These are phyloP conservation scores for Naganishia sp. DNA, from an alignment of 1,284 basidiomycete genomes.

Conservation along the genomic window DNA sequence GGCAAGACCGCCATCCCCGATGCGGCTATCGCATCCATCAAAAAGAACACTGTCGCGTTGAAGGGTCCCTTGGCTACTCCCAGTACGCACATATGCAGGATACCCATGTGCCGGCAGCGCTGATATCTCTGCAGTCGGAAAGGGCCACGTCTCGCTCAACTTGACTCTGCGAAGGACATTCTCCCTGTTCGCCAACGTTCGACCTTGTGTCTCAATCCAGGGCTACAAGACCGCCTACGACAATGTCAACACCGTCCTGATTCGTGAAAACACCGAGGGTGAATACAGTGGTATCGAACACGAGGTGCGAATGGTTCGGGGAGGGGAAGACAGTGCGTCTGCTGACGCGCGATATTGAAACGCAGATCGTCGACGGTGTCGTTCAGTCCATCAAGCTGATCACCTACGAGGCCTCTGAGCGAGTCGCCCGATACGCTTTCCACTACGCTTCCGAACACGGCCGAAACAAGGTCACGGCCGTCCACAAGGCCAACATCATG, in stretches of 20 bases:
- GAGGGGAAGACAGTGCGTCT: background rate
- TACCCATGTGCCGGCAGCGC: no score
- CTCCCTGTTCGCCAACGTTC: conserved; percentile 97
- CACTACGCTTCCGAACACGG: conserved; percentile 88
- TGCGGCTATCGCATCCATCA: conserved; percentile 84
- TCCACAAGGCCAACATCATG: conserved; percentile 99
- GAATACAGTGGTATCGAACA: conserved; percentile 99
- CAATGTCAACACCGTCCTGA: conserved; percentile 95
- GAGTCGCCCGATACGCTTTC: conserved; percentile 98
- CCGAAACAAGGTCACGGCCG: conserved; percentile 91
- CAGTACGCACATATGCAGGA: conserved; percentile 59
- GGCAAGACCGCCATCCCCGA: conserved; percentile 98
- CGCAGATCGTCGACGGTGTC: conserved; percentile 83
- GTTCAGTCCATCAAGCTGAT: conserved; percentile 99
- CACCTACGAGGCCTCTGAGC: conserved; percentile 98
- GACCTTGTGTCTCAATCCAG: conserved; percentile 92
- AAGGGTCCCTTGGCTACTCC: conserved; percentile 96
- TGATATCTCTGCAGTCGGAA: conserved; percentile 70
- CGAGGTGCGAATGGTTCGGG: conserved; percentile 57
- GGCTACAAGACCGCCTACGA: conserved; percentile 99
- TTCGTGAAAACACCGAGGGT: conserved; percentile 99
- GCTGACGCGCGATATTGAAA: background rate
- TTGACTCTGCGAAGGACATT: conserved; percentile 95
- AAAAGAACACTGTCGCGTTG: conserved; percentile 95
- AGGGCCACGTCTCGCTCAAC: conserved; percentile 98